phyloP scores from a whole-genome alignment of 306 rosid species.

The Sicyos baderoa region DNA sequence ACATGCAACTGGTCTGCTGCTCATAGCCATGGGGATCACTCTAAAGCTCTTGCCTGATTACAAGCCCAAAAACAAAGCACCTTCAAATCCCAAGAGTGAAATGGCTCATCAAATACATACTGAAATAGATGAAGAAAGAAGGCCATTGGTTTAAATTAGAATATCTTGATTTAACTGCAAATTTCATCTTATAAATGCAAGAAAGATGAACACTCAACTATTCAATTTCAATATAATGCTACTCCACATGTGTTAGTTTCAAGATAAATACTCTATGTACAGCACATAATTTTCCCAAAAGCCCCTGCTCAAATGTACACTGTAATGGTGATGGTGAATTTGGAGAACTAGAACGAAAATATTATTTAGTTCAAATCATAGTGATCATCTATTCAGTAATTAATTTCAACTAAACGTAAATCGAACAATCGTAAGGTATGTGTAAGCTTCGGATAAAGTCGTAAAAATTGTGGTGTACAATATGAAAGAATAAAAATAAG shows the following conservation, averaged over 20 bases:
- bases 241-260: no score
- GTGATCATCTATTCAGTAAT: no score
- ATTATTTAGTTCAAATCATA: no score
- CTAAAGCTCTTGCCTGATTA: constrained; percentile 76
- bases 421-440: no score
- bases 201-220: neutral
- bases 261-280: no score
- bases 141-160: constrained; percentile 41
- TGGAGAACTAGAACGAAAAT: no score
- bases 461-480: neutral
- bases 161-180: neutral
- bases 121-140: constrained; percentile 47
- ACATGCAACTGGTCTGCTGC: constrained; percentile 77
- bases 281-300: neutral
- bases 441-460: no score
- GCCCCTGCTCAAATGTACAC: no score
- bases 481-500: no score
- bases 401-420: no score
- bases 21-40: constrained; percentile 83
- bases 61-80: constrained; percentile 25
- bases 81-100: constrained; percentile 19
- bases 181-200: constrained; percentile 4
- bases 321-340: no score
- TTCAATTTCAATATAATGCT: neutral
- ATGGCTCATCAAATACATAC: constrained; percentile 18